These are phyloP conservation scores for Paspalum notatum DNA, from an alignment of 176 grass and related monocot species.

Conservation along the genomic window DNA sequence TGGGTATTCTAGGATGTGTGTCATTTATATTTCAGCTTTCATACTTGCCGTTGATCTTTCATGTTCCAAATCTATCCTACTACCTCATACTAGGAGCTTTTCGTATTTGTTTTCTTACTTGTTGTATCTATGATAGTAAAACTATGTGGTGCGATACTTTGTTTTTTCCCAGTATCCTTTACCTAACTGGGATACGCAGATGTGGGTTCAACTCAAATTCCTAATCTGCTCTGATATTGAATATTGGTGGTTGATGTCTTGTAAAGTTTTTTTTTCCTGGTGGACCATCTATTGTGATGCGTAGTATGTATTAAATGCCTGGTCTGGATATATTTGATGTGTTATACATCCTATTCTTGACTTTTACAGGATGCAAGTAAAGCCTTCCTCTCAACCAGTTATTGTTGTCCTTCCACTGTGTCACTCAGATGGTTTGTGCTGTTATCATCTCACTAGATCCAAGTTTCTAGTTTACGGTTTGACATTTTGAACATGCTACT, in stretches of 20 bases:
- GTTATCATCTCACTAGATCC: constrained; percentile 15
- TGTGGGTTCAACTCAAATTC: background rate
- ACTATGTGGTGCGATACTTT: background rate
- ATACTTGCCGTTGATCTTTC: background rate
- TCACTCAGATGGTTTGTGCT: constrained; percentile 78
- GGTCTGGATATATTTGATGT: background rate
- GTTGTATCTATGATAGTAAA: background rate
- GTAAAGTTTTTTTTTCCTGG: background rate
- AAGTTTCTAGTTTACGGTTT: constrained; percentile 16
- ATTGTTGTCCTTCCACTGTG: constrained; percentile 86
- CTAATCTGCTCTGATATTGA: background rate
- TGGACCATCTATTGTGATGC: background rate
- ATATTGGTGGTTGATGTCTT: background rate
- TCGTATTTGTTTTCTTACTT: background rate
- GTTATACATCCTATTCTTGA: background rate
- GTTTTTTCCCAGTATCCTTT: background rate
- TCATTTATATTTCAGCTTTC: constrained; percentile 7
- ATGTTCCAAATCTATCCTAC: background rate
- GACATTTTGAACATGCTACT: background rate
- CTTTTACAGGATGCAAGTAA: constrained; percentile 88
- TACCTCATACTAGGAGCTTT: background rate
- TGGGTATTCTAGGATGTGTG: background rate
- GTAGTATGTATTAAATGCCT: background rate
- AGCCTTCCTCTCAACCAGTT: constrained; percentile 84
- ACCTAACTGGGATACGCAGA: background rate